phyloP scores from a whole-genome alignment of 2,329 filamentous ascomycete species.

The Colletotrichum melonis region DNA sequence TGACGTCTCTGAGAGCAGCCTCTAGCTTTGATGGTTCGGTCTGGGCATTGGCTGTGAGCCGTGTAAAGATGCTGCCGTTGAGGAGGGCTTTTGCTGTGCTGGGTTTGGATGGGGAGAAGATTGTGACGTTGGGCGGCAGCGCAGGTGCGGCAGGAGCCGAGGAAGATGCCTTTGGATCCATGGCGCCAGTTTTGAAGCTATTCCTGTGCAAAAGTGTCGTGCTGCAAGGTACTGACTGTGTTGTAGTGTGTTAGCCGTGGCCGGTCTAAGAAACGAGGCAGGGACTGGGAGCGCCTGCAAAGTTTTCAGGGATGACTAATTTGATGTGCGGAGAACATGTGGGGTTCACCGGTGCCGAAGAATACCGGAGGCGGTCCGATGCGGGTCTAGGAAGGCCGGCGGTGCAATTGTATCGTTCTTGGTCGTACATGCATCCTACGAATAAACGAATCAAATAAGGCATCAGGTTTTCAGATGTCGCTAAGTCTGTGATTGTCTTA shows the following conservation, averaged over 20 bases:
- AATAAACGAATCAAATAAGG: too few relatives aligned
- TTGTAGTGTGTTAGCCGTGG: neutral
- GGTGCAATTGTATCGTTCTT: neutral
- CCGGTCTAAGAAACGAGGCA: neutral
- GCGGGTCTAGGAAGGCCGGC: neutral
- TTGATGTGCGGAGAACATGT: neutral
- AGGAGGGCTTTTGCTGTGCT: slow-evolving; percentile 32
- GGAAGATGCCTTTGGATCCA: neutral
- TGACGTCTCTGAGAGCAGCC: slow-evolving; percentile 13
- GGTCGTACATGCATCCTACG: too few relatives aligned
- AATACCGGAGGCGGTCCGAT: neutral
- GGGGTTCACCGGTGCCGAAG: neutral
- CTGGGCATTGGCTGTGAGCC: slow-evolving; percentile 35
- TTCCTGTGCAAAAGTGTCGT: neutral
- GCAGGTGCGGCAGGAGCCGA: neutral
- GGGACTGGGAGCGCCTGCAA: neutral
- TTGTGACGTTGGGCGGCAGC: slow-evolving; percentile 38
- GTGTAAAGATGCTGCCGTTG: slow-evolving; percentile 35
- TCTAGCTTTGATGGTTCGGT: slow-evolving; percentile 33
- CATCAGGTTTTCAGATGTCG: too few relatives aligned
- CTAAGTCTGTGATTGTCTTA: neutral
- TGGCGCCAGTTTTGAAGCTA: neutral
- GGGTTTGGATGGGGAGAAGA: slow-evolving; percentile 35
- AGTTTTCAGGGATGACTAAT: slow-evolving; percentile 8
- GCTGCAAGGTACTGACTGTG: neutral